Base-by-base conservation (phyloP, 805 yeast genomes). In the Metschnikowia sp. region DNA sequence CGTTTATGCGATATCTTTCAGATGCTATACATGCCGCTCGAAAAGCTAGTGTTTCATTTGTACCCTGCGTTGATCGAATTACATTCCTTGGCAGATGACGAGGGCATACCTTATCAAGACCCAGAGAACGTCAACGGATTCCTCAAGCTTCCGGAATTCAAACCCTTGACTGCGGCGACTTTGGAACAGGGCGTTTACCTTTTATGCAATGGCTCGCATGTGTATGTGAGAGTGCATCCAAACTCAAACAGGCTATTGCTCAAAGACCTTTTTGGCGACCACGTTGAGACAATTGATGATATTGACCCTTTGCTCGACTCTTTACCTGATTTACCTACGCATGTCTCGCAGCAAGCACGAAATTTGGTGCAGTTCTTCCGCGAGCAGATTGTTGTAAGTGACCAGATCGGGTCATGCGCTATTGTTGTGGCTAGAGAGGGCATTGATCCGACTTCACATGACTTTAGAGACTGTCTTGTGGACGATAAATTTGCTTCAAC, bases 61-160 rank as follows among this genome's bases (percentile, higher is more conserved):
- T 94, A 91, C 59, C 98, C 99, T 1, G 82, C 86, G 10, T 70
- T 92, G 47, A 74, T 86, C 31, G 87, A 86, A 35, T 64, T 92
- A 26, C 96, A 90, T 62, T 74, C 78, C 3, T 64, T 88, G 48
- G 66, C 67, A 2, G 84, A 78, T 9, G 69, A 68, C 1, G 96
- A 88, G 51, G 81, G 72, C 8, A 32, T 60, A 38, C 60, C 60
- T 1, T 42, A 51, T 5, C 44, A 35, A 11, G 58, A 48, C 13
- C 44, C 82, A 37, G 69, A 70, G 6, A 78, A 77, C 53, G 66
- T 66, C 39, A 66, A 70, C 57, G 54, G 77, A 61, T 45, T 64
- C 50, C 78, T 80, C 62, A 65, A 57, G n/a, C 57, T 75, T 53
- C 96, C 85, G 3, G 67, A 52, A 53, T 76, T 68, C 55, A 65